These are phyloP conservation scores for Penicillium arizonense DNA, from an alignment of 495 filamentous ascomycete species.

Conservation along the genomic window DNA sequence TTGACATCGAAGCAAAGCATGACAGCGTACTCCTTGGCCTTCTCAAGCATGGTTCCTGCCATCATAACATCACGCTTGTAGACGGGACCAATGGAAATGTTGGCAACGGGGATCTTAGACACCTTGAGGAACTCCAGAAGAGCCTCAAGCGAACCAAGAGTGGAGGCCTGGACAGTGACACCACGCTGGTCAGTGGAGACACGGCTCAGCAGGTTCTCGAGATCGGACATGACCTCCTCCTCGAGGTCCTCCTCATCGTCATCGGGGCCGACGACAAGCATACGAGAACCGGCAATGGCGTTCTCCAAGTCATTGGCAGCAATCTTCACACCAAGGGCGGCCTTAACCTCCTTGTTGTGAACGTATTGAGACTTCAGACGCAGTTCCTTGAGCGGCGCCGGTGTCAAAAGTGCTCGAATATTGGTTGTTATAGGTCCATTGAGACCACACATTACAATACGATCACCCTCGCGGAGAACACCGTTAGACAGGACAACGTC, in stretches of 20 bases:
- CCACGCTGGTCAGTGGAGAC: conserved; percentile 89
- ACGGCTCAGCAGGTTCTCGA: conserved; percentile 84
- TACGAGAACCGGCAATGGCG: conserved; percentile 93
- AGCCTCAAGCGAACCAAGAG: conserved; percentile 94
- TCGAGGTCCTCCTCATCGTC: conserved; percentile 96
- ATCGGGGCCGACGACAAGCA: conserved; percentile 89
- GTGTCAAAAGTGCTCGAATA: conserved; percentile 94
- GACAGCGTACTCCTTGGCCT: conserved; percentile 90
- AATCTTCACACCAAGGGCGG: conserved; percentile 97
- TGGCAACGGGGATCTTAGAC: conserved; percentile 95
- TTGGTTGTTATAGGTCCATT: conserved; percentile 94
- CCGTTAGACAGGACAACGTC: conserved; percentile 97
- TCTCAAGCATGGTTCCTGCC: conserved; percentile 94
- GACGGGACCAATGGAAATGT: conserved; percentile 96
- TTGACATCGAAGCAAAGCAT: conserved; percentile 99
- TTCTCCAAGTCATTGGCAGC: conserved; percentile 93
- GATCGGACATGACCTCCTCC: conserved; percentile 94
- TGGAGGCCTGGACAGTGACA: conserved; percentile 96
- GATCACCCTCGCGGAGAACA: conserved; percentile 90
- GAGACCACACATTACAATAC: conserved; percentile 90
- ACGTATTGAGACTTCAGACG: conserved; percentile 93
- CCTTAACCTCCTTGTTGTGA: conserved; percentile 99
- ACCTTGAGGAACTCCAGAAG: conserved; percentile 91
- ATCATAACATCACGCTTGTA: conserved; percentile 99
- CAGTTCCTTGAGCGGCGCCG: conserved; percentile 90